Percentiles rank a stretch among this genome's conserved stretches.
These are phyloP conservation scores for Neopestalotiopsis sp. DNA, from an alignment of 2,329 filamentous ascomycete genomes.

Conservation along the genomic window DNA sequence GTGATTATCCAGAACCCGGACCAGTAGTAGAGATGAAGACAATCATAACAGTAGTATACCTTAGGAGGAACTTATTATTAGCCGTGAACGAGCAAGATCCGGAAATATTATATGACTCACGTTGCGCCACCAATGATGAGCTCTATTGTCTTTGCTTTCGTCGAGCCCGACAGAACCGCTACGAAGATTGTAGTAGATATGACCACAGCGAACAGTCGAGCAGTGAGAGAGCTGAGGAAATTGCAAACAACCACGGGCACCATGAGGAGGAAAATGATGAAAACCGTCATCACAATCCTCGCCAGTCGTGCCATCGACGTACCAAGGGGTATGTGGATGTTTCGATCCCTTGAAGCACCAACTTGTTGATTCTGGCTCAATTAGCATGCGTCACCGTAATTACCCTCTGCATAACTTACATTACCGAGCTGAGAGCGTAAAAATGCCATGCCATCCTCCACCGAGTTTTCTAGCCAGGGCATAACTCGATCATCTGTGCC, in stretches of 20 bases:
- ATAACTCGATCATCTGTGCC: not conserved
- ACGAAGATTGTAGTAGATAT: not conserved
- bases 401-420: not conserved
- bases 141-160: not conserved
- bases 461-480: not conserved
- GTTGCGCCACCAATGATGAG: not conserved
- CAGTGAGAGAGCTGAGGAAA: not conserved
- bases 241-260: not conserved
- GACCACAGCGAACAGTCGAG: not conserved
- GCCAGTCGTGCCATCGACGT: not conserved
- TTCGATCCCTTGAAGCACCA: not conserved
- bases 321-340: not conserved
- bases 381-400: not conserved
- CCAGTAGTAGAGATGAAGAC: no score
- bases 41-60: no score
- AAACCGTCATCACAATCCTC: not conserved
- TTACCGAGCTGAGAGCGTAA: not conserved
- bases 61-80: no score
- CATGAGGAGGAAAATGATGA: no score
- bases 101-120: not conserved
- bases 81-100: no score
- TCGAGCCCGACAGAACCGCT: not conserved
- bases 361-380: not conserved
- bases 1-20: no score
- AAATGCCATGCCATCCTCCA: not conserved